Evolutionary conservation across 495 filamentous ascomycete genomes (phyloP).

Genomic region (Xylaria castorea): DNA sequence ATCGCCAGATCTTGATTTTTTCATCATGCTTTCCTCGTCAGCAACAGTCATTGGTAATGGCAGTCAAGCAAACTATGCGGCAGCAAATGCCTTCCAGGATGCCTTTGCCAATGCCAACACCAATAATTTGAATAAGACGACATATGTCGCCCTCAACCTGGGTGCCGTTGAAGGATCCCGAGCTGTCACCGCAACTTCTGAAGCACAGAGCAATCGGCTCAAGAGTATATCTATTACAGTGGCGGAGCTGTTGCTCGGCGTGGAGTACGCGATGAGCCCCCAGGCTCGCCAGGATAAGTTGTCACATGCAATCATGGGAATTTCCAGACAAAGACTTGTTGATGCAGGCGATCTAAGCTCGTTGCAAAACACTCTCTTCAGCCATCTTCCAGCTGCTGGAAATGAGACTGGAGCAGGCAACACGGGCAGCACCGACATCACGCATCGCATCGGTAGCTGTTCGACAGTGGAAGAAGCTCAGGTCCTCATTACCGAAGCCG

Average conservation of each 20-base stretch:
- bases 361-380: constrained; percentile 21
- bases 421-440: not conserved
- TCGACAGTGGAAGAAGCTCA: constrained; percentile 20
- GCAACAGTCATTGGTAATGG: constrained; percentile 53
- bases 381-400: constrained; percentile 17
- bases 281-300: constrained; percentile 19
- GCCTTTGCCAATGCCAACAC: constrained; percentile 37
- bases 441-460: not conserved
- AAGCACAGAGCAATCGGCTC: constrained; percentile 21
- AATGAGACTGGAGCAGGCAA: not conserved
- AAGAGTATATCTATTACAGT: constrained; percentile 14
- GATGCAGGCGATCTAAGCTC: constrained; percentile 16
- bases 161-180: constrained; percentile 24
- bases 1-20: constrained; percentile 57
- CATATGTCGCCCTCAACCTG: constrained; percentile 21
- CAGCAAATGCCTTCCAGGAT: constrained; percentile 60
- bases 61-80: constrained; percentile 60
- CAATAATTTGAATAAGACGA: not conserved
- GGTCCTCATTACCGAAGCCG: constrained; percentile 23
- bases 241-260: constrained; percentile 17
- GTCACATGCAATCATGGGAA: constrained; percentile 25
- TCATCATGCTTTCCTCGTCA: constrained; percentile 60
- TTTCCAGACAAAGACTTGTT: constrained; percentile 17
- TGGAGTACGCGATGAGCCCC: constrained; percentile 26
- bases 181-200: not conserved